Evolutionary conservation across 2,329 filamentous ascomycete genomes (phyloP), one percentile per base, ranked within the genome.

Genomic region (Microdochium trichocladiopsis): DNA sequence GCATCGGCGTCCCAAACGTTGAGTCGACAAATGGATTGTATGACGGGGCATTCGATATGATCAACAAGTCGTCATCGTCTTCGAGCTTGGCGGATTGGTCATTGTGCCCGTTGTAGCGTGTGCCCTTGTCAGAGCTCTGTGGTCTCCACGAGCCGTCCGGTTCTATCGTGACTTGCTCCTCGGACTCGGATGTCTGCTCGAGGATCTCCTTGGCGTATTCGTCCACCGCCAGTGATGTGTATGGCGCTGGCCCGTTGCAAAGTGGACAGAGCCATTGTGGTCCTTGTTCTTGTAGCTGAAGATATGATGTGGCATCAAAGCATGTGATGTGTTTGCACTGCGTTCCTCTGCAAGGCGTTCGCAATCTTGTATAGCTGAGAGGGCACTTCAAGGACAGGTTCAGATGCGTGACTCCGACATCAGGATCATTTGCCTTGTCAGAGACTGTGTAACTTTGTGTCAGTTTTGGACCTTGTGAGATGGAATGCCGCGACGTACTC

Each of bases 201-300:
- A 99, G 72, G 51, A 99, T 96, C 57, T 96, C 88, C 62, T 87
- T 84, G 16, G 96, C 91, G 65, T 76, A 94, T 82, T 94, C 88
- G 60, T 99, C 94, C 25, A 97, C 83, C 11, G 90, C 90, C 23
- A 99, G 73, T 48, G 82, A 84, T 50, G 93, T 87, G 67, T 90
- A 99, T 0, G 85, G 83, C 2, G 91, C 86, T 0, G 82, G 71
- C 63, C 92, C 95, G 69, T 87, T 93, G 73, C 94, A 99, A 22
- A 96, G 86, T 1, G 94, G 94, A 63, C 94, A 99, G n/a, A 84
- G 78, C 94, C 94, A 99, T 18, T 94, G 95, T 0, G 94, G 94
- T 0, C 90, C 93, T 72, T 99, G 94, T 66, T 97, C 91, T 66
- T 97, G 93, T 25, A 99, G 73, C 61, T 96, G 90, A 21, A 99